A percentile compares a stretch with the other conserved stretches of the same genome.
phyloP scores from a whole-genome alignment of 192 early-diverging fungal species.

The Funneliformis mosseae region DNA sequence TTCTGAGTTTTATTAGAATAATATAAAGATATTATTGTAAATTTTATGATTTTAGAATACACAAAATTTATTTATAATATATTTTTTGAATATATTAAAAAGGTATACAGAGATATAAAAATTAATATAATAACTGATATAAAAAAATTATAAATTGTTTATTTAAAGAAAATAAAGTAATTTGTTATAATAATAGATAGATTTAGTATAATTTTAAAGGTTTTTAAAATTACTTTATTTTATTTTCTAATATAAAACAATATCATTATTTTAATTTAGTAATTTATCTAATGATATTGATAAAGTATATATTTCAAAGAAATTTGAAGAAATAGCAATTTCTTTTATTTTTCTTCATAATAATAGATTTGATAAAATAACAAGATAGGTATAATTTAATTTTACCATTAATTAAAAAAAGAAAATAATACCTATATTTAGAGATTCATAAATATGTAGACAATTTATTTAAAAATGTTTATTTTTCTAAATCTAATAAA shows the following conservation, averaged over 20 bases:
- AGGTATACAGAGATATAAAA: too few species aligned
- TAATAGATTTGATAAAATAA: not conserved
- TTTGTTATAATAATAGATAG: not conserved
- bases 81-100: conserved; percentile 3
- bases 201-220: not conserved
- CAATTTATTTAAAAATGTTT: not conserved
- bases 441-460: not conserved
- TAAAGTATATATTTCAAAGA: not conserved
- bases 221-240: not conserved
- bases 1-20: too few species aligned
- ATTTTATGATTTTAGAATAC: too few species aligned
- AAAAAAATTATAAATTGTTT: conserved; percentile 14
- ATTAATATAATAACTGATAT: too few species aligned
- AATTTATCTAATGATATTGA: not conserved
- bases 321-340: not conserved
- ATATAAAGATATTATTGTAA: not conserved
- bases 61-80: conserved; percentile 6
- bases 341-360: not conserved
- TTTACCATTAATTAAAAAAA: not conserved
- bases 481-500: not conserved
- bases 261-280: conserved; percentile 13
- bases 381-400: not conserved
- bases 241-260: not conserved
- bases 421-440: not conserved
- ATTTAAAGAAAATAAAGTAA: not conserved